phyloP scores from a whole-genome alignment of 2,329 filamentous ascomycete species.

The Clonostachys byssicola region DNA sequence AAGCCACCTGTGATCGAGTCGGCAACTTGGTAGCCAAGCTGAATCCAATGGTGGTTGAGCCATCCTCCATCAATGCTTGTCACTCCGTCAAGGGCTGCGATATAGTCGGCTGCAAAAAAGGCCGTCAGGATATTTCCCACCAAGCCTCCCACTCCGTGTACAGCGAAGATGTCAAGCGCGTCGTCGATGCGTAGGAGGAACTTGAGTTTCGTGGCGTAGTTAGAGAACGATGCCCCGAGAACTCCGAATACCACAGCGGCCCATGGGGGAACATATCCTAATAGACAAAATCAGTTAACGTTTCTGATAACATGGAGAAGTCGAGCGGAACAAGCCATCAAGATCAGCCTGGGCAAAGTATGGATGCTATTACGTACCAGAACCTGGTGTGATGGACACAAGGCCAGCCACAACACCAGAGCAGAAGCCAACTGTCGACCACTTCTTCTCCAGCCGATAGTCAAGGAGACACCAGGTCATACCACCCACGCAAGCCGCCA shows the following conservation, averaged over 20 bases:
- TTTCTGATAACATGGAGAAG: background rate
- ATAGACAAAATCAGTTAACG: conserved; percentile 4
- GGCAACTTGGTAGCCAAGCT: conserved; percentile 79
- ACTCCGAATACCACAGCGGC: conserved; percentile 76
- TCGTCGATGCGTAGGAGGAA: conserved; percentile 79
- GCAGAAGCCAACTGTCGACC: conserved; percentile 91
- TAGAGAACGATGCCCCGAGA: conserved; percentile 72
- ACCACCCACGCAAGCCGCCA: conserved; percentile 78
- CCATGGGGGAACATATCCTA: conserved; percentile 76
- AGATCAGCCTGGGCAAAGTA: background rate
- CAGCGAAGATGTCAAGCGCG: conserved; percentile 83
- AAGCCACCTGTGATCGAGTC: conserved; percentile 72
- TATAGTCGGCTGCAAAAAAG: conserved; percentile 81
- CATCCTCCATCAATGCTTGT: conserved; percentile 70
- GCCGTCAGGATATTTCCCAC: conserved; percentile 77
- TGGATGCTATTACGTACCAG: conserved; percentile 42
- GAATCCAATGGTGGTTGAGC: conserved; percentile 80
- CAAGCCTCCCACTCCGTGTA: conserved; percentile 73
- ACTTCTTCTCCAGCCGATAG: conserved; percentile 85
- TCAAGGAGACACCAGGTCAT: conserved; percentile 89
- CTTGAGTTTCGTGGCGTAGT: conserved; percentile 90
- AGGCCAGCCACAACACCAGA: conserved; percentile 84
- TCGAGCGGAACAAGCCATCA: too few species aligned
- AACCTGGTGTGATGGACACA: conserved; percentile 84
- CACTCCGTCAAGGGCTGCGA: conserved; percentile 73